phyloP scores from a whole-genome alignment of 2,329 filamentous ascomycete species.

The Clarireedia homoeocarpa region DNA sequence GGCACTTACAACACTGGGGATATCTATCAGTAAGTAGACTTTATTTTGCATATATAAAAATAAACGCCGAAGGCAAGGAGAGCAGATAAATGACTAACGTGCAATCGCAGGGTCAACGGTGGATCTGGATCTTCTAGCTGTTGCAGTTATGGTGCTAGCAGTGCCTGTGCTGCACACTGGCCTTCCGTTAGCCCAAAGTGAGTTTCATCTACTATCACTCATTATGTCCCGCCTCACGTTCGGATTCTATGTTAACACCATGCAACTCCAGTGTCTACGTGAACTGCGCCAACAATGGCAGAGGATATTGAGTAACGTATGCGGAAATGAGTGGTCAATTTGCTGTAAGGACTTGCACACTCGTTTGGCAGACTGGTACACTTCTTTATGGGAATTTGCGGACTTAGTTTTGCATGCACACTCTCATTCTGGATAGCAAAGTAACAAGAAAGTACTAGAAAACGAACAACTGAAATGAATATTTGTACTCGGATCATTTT shows the following conservation, averaged over 20 bases:
- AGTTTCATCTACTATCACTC: not conserved
- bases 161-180: constrained; percentile 3
- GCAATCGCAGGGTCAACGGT: constrained; percentile 1
- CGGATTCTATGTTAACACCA: too few species aligned
- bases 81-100: not conserved
- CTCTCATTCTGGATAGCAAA: not conserved
- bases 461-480: too few species aligned
- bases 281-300: constrained; percentile 4
- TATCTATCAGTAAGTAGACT: constrained; percentile 7
- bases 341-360: not conserved
- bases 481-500: too few species aligned
- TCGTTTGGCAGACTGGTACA: not conserved
- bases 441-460: too few species aligned
- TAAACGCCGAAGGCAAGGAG: not conserved
- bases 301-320: not conserved
- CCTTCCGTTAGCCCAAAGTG: constrained; percentile 3
- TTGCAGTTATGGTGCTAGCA: constrained; percentile 3
- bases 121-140: constrained; percentile 4
- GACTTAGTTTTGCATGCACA: not conserved
- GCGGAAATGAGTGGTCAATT: too few species aligned
- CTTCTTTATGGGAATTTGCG: not conserved
- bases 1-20: not conserved
- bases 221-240: not conserved
- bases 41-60: not conserved
- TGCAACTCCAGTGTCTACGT: not conserved